These are phyloP conservation scores for Fraxinus velutina DNA, from an alignment of 305 asterid genomes.

Conservation along the genomic window DNA sequence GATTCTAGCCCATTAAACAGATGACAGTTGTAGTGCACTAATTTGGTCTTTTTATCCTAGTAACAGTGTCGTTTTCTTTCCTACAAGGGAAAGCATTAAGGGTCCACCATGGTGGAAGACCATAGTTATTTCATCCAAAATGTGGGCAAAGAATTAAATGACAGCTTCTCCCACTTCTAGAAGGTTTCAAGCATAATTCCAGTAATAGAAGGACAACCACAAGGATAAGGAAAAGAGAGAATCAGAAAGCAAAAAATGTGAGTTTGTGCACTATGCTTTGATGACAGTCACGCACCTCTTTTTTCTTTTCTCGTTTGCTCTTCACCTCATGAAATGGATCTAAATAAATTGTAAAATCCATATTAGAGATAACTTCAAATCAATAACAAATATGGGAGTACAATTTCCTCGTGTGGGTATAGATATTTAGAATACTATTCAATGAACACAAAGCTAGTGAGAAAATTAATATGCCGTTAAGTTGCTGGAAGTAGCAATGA, in stretches of 20 bases:
- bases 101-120: neutral
- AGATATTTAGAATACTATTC: neutral
- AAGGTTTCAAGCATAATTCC: neutral
- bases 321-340: conserved; percentile 98
- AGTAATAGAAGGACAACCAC: neutral
- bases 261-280: neutral
- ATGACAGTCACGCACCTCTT: conserved; percentile 64
- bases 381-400: neutral
- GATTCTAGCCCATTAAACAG: neutral
- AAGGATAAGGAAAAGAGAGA: neutral
- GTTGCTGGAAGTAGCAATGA: neutral
- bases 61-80: neutral
- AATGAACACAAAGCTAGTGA: neutral
- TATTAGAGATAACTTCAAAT: conserved; percentile 24
- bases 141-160: neutral
- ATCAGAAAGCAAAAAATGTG: neutral
- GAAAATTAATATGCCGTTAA: neutral
- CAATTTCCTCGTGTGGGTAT: neutral
- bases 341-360: conserved; percentile 30
- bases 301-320: conserved; percentile 95
- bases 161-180: neutral
- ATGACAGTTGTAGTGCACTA: neutral
- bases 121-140: conserved; percentile 5
- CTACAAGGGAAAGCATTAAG: conserved; percentile 1
- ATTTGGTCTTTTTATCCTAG: neutral